phyloP scores from a whole-genome alignment of 2,329 filamentous ascomycete genomes.

The Chaetomium olivaceum region DNA sequence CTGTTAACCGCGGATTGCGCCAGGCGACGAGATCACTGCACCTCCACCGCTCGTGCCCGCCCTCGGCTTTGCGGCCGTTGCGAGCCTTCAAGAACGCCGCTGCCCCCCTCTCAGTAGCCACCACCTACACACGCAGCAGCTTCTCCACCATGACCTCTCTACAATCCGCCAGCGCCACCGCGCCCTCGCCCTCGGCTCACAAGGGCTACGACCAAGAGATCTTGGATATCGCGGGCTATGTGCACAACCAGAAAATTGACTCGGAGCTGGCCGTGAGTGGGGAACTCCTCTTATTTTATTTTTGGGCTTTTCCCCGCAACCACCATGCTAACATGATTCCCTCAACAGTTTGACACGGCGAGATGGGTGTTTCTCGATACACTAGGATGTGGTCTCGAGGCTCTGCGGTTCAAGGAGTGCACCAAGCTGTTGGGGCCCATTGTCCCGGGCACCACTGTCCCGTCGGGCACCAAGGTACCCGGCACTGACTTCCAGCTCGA shows the following conservation, averaged over 20 bases:
- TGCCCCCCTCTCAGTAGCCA: conserved; percentile 36
- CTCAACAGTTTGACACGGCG: conserved; percentile 80
- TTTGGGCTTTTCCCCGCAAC: conserved; percentile 20
- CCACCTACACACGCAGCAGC: conserved; percentile 33
- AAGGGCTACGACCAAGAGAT: conserved; percentile 87
- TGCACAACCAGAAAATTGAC: conserved; percentile 86
- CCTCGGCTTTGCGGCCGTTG: conserved; percentile 42
- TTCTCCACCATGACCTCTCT: conserved; percentile 54
- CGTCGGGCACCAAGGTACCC: conserved; percentile 86
- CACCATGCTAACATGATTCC: conserved; percentile 24
- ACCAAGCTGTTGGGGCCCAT: conserved; percentile 90
- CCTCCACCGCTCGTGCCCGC: conserved; percentile 44
- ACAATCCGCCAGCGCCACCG: conserved; percentile 48
- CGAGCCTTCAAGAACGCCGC: conserved; percentile 39
- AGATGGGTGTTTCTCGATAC: conserved; percentile 97
- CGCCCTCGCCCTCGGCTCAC: conserved; percentile 45
- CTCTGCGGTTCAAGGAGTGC: conserved; percentile 93
- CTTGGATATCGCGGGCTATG: conserved; percentile 90
- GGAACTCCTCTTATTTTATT: not conserved
- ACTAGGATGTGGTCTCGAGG: conserved; percentile 93
- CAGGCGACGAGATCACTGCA: conserved; percentile 57
- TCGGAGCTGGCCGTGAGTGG: conserved; percentile 85
- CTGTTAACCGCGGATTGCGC: conserved; percentile 55
- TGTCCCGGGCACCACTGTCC: conserved; percentile 86
- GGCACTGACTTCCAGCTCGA: conserved; percentile 94